Conservation (phyloP, 768 basidiomycete genomes). For the Grammothele lineata region DNA sequence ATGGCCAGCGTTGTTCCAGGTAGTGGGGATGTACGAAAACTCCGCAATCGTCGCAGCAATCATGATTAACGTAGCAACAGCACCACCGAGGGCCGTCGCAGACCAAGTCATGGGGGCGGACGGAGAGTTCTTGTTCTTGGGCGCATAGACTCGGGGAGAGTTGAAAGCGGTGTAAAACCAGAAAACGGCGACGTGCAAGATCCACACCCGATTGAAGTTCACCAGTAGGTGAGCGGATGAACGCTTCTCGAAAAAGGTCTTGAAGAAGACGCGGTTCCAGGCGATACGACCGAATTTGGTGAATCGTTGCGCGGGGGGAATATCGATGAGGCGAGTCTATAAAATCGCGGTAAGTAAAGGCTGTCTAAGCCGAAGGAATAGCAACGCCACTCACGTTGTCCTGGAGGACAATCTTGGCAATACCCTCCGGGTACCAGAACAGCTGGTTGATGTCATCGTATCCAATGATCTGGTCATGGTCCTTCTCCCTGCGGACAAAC, state of each 20-base stretch:
- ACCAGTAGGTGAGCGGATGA: conserved; percentile 90
- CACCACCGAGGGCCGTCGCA: conserved; percentile 92
- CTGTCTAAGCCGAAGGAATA: neutral
- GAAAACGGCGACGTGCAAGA: conserved; percentile 87
- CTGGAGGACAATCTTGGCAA: conserved; percentile 84
- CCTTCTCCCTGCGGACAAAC: conserved; percentile 90
- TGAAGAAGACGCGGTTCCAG: conserved; percentile 96
- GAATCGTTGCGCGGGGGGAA: conserved; percentile 89
- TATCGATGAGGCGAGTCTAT: conserved; percentile 87
- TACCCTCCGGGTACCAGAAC: conserved; percentile 99
- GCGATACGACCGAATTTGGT: conserved; percentile 89
- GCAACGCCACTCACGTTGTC: conserved; percentile 69
- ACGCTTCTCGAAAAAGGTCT: conserved; percentile 97
- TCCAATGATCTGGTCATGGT: conserved; percentile 95
- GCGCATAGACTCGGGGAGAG: conserved; percentile 87
- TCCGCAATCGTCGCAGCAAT: conserved; percentile 90
- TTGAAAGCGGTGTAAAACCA: conserved; percentile 99
- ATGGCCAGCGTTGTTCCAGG: conserved; percentile 98
- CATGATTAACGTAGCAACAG: conserved; percentile 92
- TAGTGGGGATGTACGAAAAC: conserved; percentile 95
- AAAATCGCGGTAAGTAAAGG: conserved; percentile 2
- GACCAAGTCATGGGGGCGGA: conserved; percentile 93
- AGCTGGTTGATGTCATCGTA: conserved; percentile 99
- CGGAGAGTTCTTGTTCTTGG: conserved; percentile 57
- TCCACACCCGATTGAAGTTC: conserved; percentile 99